A percentile compares a stretch with the other conserved stretches of the same genome.
phyloP scores from a whole-genome alignment of 768 basidiomycete species.

The Galerina sulciceps region DNA sequence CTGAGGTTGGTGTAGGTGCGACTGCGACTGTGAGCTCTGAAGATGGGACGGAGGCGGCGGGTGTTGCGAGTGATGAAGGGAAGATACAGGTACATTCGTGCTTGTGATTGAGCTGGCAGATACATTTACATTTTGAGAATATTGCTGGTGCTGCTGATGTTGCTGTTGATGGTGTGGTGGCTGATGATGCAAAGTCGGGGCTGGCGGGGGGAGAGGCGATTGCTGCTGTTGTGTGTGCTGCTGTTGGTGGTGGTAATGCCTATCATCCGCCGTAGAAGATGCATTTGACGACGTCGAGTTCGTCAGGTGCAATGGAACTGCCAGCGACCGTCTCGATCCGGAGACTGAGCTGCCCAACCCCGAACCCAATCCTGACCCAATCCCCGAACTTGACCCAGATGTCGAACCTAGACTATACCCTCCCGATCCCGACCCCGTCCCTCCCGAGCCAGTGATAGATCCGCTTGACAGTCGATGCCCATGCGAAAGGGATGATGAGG shows the following conservation, averaged over 20 bases:
- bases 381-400: background rate
- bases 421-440: background rate
- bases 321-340: slow-evolving; percentile 6
- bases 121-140: background rate
- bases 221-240: slow-evolving; percentile 10
- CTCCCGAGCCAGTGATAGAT: background rate
- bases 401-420: background rate
- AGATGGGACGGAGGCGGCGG: slow-evolving; percentile 10
- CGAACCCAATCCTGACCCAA: slow-evolving; percentile 2
- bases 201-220: background rate
- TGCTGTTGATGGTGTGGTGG: background rate
- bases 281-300: slow-evolving; percentile 10
- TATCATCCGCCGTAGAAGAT: slow-evolving; percentile 16
- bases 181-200: background rate
- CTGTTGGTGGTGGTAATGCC: slow-evolving; percentile 2
- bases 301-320: slow-evolving; percentile 10
- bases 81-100: too few species aligned
- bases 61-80: slow-evolving; percentile 6
- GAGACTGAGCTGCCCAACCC: background rate
- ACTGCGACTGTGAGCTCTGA: background rate
- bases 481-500: slow-evolving; percentile 3
- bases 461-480: background rate
- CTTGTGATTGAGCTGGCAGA: too few species aligned
- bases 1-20: slow-evolving; percentile 2
- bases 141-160: background rate